Percentiles rank a stretch among this genome's conserved stretches.
Conservation (phyloP, 805 yeast species). For the Ogataea dorogensis region DNA sequence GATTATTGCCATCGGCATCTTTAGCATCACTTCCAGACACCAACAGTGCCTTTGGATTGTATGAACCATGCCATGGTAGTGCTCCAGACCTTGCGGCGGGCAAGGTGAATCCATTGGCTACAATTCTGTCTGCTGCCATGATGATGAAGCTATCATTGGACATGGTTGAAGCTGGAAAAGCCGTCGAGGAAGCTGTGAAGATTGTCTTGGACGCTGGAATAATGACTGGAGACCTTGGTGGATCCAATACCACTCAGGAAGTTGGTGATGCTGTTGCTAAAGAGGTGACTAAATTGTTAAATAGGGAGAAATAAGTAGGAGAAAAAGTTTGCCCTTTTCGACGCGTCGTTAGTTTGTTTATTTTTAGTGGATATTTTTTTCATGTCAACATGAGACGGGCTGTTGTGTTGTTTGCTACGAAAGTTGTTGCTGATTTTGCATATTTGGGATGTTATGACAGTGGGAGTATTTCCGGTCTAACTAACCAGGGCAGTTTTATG, state of each 20-base stretch:
- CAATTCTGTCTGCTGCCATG: slow-evolving; percentile 94
- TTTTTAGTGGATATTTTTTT: slow-evolving; percentile 4
- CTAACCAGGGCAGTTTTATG: slow-evolving; percentile 41
- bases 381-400: slow-evolving; percentile 12
- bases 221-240: slow-evolving; percentile 91
- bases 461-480: slow-evolving; percentile 34
- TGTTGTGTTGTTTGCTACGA: slow-evolving; percentile 2
- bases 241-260: slow-evolving; percentile 77
- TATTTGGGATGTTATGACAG: slow-evolving; percentile 29
- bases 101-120: slow-evolving; percentile 93
- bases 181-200: slow-evolving; percentile 84
- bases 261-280: slow-evolving; percentile 92
- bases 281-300: slow-evolving; percentile 48
- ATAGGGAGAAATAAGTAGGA: slow-evolving; percentile 1
- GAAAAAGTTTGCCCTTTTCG: slow-evolving; percentile 3
- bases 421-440: slow-evolving; percentile 19
- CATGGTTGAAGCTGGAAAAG: slow-evolving; percentile 79
- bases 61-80: slow-evolving; percentile 98
- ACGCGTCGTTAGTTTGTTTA: slow-evolving; percentile 12
- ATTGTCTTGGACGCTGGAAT: slow-evolving; percentile 77
- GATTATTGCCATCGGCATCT: slow-evolving; percentile 93
- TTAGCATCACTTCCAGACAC: slow-evolving; percentile 96
- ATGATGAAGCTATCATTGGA: slow-evolving; percentile 91
- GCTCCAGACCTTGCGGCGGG: slow-evolving; percentile 91
- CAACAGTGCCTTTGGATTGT: slow-evolving; percentile 90